A percentile compares a stretch with the other conserved stretches of the same genome.
These are phyloP conservation scores for Citrus cavaleriei DNA, from an alignment of 345 rosid species.

Conservation along the genomic window DNA sequence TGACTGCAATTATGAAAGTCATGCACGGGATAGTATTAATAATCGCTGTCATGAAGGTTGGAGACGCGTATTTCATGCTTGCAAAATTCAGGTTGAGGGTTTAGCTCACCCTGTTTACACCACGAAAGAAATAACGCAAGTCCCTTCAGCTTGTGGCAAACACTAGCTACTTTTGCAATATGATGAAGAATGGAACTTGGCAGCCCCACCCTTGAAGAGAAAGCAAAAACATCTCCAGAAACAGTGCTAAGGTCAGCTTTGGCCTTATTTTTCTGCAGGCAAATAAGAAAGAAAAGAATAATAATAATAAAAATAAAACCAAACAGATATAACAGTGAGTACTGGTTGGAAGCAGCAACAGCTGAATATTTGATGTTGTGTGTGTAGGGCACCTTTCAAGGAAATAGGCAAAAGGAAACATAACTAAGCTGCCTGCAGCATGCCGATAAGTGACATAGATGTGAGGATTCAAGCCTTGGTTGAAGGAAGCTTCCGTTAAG, in stretches of 20 bases:
- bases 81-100: slow-evolving; percentile 26
- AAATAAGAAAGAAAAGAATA: background rate
- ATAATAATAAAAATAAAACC: no score
- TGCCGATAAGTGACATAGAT: slow-evolving; percentile 27
- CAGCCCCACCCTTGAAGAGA: slow-evolving; percentile 22
- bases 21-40: slow-evolving; percentile 19
- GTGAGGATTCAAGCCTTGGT: slow-evolving; percentile 26
- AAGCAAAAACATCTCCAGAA: slow-evolving; percentile 28
- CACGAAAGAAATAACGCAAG: background rate
- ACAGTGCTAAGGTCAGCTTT: slow-evolving; percentile 17
- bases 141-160: background rate
- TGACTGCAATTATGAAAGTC: slow-evolving; percentile 23
- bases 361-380: background rate
- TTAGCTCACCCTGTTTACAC: slow-evolving; percentile 23
- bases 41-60: slow-evolving; percentile 28
- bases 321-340: no score
- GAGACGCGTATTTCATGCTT: slow-evolving; percentile 28
- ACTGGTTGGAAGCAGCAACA: background rate
- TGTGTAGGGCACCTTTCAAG: slow-evolving; percentile 10
- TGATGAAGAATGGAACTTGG: background rate
- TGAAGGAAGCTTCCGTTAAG: slow-evolving; percentile 27
- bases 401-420: slow-evolving; percentile 27
- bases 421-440: slow-evolving; percentile 1
- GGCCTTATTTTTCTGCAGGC: slow-evolving; percentile 26
- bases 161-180: background rate